Base-by-base conservation (phyloP, 768 basidiomycete species). In the Tulasnella sp. region DNA sequence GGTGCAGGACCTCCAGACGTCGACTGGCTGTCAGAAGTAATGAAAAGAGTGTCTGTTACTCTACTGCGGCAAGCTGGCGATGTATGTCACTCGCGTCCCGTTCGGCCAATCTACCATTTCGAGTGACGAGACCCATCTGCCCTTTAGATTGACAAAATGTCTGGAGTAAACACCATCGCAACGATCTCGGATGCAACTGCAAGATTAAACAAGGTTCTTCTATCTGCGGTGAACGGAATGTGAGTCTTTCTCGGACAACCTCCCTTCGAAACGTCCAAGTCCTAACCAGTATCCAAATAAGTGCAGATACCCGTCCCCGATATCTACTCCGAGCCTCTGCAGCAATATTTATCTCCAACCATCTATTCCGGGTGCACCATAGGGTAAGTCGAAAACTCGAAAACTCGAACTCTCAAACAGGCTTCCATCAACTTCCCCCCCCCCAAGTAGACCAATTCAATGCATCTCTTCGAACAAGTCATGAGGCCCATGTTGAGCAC, bases 301-400 rank as follows among this genome's bases (percentile, higher is more conserved):
- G 64, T 37, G 64, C 28, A 69, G 64, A 69, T 31, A 69, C 64
- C 64, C 64, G 64, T 18, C 58, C 77, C 54, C 48, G 42, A 22
- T 78, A 42, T 44, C n/a, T 42, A 69, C 58, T 78, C 18, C 34
- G 77, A 22, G 77, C 77, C 3, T 78, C 77, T 24, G 72, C 79
- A 24, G 79, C 74, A 6, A 40, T 80, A 22, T 80, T 6, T 24
- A 74, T 74, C n/a, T 69, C 79, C 42, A 80, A 80, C 48, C 72
- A 50, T n/a, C 79, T 74, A 2, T 80, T 80, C 58, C 74, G 79
- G 28, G 72, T 72, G 44, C 72, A 80, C 40, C 46, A 74, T 46
- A 46, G 74, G 74, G 79, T 80, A 31, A 22, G 79, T 42, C 28
- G 1, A 4, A n/a, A 28, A 41, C 24, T 20, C 41, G 16, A 31